Evolutionary conservation across 345 rosid species (phyloP).

Genomic region (Populus nigra): DNA sequence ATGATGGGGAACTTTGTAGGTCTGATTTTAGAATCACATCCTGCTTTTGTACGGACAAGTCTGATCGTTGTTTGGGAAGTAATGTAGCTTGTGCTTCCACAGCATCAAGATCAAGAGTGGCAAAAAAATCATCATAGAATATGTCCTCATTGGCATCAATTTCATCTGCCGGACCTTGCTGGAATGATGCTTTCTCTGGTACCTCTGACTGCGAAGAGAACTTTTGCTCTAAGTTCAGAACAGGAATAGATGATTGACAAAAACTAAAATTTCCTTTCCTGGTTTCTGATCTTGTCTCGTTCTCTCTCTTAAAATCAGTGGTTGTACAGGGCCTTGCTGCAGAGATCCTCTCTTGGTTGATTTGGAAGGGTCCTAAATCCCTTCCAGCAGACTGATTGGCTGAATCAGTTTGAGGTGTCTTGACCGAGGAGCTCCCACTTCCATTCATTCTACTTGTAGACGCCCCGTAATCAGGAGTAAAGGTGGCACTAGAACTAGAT

Average conservation of each 20-base stretch:
- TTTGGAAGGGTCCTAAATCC: slow-evolving; percentile 26
- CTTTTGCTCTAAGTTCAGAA: slow-evolving; percentile 55
- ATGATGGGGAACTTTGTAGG: slow-evolving; percentile 53
- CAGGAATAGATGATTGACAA: slow-evolving; percentile 39
- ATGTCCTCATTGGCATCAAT: slow-evolving; percentile 17
- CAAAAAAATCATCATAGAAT: slow-evolving; percentile 72
- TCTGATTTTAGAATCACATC: slow-evolving; percentile 19
- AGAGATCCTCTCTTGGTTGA: slow-evolving; percentile 27
- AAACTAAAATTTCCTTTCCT: slow-evolving; percentile 56
- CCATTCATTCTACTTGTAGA: slow-evolving; percentile 28
- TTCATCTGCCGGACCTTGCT: slow-evolving; percentile 19
- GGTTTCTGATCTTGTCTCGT: slow-evolving; percentile 29
- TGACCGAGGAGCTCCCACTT: slow-evolving; percentile 42
- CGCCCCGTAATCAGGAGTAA: slow-evolving; percentile 39
- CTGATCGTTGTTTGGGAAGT: slow-evolving; percentile 48
- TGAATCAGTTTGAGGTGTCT: slow-evolving; percentile 35
- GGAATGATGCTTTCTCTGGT: slow-evolving; percentile 23
- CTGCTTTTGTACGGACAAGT: slow-evolving; percentile 28
- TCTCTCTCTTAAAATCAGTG: slow-evolving; percentile 19
- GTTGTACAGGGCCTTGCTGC: slow-evolving; percentile 23
- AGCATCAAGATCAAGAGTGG: slow-evolving; percentile 71
- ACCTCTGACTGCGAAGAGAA: slow-evolving; percentile 33
- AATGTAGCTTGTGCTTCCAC: slow-evolving; percentile 74
- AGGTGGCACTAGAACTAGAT: slow-evolving; percentile 26
- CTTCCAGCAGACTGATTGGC: slow-evolving; percentile 24